Evolutionary conservation across 495 filamentous ascomycete species (phyloP), one percentile per base, ranked within the genome.

Genomic region (Penicillium turbatum): DNA sequence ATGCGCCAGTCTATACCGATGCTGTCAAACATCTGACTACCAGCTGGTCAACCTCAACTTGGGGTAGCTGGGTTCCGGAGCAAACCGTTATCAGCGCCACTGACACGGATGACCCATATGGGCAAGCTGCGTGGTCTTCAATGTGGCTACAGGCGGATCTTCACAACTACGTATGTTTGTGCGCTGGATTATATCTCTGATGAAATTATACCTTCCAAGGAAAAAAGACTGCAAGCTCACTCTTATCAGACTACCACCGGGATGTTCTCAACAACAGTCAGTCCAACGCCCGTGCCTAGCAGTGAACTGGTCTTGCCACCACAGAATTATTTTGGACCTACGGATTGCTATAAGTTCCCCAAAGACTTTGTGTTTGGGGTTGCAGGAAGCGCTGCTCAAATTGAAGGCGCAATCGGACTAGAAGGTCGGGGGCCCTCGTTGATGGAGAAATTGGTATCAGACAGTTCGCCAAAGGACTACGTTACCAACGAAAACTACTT

Each of bases 281-380:
- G 57, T 46, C 64, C 71, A 0, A 73, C 65, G 4, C 59, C 71
- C 1, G 52, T 73, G 6, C 69, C 69, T 21, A 66, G 53, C 3
- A 65, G 60, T 44, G 66, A 71, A 29, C 62, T 73, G 5, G 63
- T 73, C 13, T 58, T 71, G 8, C 71, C 71, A 9, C 71, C 71
- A 0, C 47, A 31, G 0, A 61, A 66, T 29, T 69, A 71, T 39
- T 69, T 69, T 21, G 56, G 56, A 0, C 62, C 65, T 1, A 61
- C 51, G 0, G 66, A 70, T 46, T 64, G 64, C 35, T 65, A 66
- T 31, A 56, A 53, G 16, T 69, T 73, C 31, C 75, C 75, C 1
- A 59, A 67, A 13, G 73, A 77, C 44, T 81, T 81, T 43, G 53
- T 76, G 12, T 80, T 78, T 64, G 79, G 79, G 2, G 71, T 78